Base-by-base conservation (phyloP, 2,329 filamentous ascomycete species). In the Neofusicoccum ribis region DNA sequence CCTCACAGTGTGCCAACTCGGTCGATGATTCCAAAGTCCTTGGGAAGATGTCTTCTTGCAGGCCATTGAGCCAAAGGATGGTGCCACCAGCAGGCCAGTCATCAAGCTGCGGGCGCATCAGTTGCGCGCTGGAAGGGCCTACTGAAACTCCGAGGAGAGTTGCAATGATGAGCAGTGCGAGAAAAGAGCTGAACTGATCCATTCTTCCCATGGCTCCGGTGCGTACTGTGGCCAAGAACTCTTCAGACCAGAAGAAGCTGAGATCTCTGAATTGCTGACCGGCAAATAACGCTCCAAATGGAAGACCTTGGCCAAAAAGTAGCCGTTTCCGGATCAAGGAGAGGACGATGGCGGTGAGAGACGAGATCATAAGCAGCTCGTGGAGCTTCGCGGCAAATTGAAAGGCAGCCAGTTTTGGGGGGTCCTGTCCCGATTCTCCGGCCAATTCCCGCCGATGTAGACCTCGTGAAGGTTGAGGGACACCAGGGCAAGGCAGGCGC, bases 381-480 rank as follows among this genome's bases (percentile, higher is more conserved):
- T 72, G 70, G 20, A 72, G 23, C 52, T 73, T 72, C 11, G 71
- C 70, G 9, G 66, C 67, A 39, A 71, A 61, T 54, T 74, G 72
- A 37, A 73, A 65, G 14, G 68, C 70, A 15, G 70, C 68, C 49
- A 73, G 52, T 20, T 72, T 73, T n/a, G 66, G 68, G 15, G 65
- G 62, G 44, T 74, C 72, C 64, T 68, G 64, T 46, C 58, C 69
- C 17, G 41, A 60, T 31, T 6, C 44, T 34, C 67, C 72, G 63
- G 31, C 64, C 17, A 69, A 67, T 61, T 68, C 67, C 52, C 68
- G 63, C 69, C 71, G 46, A 69, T 67, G 23, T 68, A 74, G 61
- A 66, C 69, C 46, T 69, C 69, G 59, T 51, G 54, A 63, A 64
- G 61, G 51, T 72, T 73, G 39, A 74, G 47, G 47, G 63, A 51